phyloP scores from a whole-genome alignment of 2,329 filamentous ascomycete genomes.

The Cytospora leucostoma region DNA sequence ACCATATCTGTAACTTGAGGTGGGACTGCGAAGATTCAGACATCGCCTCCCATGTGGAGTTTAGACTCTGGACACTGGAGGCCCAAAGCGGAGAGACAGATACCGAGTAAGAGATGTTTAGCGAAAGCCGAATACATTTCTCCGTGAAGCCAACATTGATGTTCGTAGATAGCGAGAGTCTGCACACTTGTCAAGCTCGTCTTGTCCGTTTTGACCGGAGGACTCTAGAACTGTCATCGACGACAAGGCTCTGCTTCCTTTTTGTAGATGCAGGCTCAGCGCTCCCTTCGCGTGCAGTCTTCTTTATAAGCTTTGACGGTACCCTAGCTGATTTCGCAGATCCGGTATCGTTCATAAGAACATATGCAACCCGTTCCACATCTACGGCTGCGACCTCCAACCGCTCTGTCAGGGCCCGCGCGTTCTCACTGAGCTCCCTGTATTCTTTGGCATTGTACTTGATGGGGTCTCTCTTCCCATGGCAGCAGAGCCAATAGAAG shows the following conservation, averaged over 20 bases:
- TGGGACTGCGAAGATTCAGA: no score
- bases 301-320: constrained; percentile 4
- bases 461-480: constrained; percentile 53
- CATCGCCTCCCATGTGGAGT: no score
- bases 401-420: constrained; percentile 46
- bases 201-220: background rate
- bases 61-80: no score
- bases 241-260: background rate
- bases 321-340: constrained; percentile 4
- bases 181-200: background rate
- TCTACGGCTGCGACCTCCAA: constrained; percentile 61
- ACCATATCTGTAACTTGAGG: no score
- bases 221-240: background rate
- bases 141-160: background rate
- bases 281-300: constrained; percentile 1
- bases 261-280: background rate
- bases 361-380: constrained; percentile 71
- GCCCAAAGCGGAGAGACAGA: no score
- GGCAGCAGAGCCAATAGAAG: constrained; percentile 69
- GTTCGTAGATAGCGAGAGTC: background rate
- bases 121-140: background rate
- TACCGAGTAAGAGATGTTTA: no score
- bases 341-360: constrained; percentile 53
- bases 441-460: constrained; percentile 75
- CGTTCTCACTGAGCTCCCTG: constrained; percentile 49